Conservation (phyloP, 2,329 filamentous ascomycete genomes). For the Venturia carpophila region DNA sequence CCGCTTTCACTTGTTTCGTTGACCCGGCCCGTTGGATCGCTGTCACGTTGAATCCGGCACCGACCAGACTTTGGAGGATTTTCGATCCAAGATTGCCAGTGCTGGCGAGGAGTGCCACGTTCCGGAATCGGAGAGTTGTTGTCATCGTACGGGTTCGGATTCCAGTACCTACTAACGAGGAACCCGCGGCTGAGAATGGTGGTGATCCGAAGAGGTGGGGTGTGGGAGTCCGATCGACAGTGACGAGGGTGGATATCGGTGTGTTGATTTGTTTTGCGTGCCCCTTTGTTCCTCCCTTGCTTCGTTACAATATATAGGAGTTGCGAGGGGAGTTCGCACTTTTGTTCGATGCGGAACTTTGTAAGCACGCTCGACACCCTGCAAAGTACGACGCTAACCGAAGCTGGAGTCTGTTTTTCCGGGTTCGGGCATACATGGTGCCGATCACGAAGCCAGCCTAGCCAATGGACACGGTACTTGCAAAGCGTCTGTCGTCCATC, state of each 20-base stretch:
- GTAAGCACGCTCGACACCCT: background rate
- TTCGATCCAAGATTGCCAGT: constrained; percentile 17
- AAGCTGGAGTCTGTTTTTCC: background rate
- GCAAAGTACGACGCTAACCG: background rate
- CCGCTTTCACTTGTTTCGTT: background rate
- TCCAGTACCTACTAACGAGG: no score
- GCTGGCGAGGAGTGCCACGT: constrained; percentile 8
- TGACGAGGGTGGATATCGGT: background rate
- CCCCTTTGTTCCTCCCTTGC: no score
- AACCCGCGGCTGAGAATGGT: no score
- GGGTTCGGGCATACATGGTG: background rate
- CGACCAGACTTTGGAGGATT: constrained; percentile 12
- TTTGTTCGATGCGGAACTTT: background rate
- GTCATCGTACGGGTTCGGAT: no score
- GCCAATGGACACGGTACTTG: background rate
- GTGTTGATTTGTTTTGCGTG: no score
- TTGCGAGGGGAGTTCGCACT: background rate
- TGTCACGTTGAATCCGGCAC: constrained; percentile 12
- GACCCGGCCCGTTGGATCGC: constrained; percentile 11
- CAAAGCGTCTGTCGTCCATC: background rate
- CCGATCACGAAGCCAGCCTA: background rate
- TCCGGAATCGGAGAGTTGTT: background rate
- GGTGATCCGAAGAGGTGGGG: background rate
- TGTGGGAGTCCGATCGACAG: background rate
- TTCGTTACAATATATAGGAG: background rate